Evolutionary conservation across 2,329 filamentous ascomycete species (phyloP).

Genomic region (Xylariaceae sp.): DNA sequence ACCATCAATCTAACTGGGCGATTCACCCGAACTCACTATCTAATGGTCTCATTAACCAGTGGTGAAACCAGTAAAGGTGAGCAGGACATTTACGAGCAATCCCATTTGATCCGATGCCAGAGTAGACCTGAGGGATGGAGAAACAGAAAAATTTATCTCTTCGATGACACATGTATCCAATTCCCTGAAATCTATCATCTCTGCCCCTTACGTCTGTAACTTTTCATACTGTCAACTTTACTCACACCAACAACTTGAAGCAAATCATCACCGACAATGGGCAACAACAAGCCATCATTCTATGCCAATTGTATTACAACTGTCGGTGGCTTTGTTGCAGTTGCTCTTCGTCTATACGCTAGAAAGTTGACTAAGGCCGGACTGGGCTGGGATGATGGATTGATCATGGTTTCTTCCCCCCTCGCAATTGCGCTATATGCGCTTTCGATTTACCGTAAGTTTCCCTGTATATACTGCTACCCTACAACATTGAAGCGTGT

Average conservation of each 20-base stretch:
- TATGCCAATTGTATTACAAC: not conserved
- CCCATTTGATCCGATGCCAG: not conserved
- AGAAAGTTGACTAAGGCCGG: slow-evolving; percentile 16
- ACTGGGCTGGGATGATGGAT: slow-evolving; percentile 26
- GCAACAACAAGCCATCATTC: not conserved
- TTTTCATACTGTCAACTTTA: not conserved
- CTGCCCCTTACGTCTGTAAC: not conserved
- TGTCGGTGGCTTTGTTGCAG: slow-evolving; percentile 3
- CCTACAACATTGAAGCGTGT: not conserved
- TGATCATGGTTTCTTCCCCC: slow-evolving; percentile 14
- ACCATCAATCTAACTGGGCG: not conserved
- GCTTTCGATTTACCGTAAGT: slow-evolving; percentile 12
- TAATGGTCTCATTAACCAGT: not conserved
- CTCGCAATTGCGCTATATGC: slow-evolving; percentile 7
- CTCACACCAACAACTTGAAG: not conserved
- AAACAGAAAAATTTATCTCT: too few relatives aligned
- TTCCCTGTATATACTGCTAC: not conserved
- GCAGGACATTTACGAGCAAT: not conserved
- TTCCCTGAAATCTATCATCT: not conserved
- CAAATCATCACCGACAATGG: not conserved
- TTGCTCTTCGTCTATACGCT: slow-evolving; percentile 21
- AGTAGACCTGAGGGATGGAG: not conserved
- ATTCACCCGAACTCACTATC: not conserved
- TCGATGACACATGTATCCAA: slow-evolving; percentile 11
- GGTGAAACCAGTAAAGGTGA: not conserved